Evolutionary conservation across 441 rosid species (phyloP).

Genomic region (Dalechampia spathulata): DNA sequence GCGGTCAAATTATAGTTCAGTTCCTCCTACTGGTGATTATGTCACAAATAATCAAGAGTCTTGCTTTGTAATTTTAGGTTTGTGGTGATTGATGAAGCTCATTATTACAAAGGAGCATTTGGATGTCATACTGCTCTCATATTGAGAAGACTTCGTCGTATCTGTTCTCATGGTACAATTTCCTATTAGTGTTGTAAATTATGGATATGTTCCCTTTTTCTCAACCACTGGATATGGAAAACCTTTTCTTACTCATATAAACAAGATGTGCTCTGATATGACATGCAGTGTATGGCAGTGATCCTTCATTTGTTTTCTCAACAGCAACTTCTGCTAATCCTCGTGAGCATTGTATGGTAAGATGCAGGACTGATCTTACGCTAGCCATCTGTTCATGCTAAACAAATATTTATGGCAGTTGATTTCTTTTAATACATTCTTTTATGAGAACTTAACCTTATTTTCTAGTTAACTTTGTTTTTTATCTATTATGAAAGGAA

Average conservation of each 20-base stretch:
- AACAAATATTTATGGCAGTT: neutral
- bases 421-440: neutral
- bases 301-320: slow-evolving; percentile 80
- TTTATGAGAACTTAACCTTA: too few species aligned
- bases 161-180: slow-evolving; percentile 73
- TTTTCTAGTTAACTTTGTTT: neutral
- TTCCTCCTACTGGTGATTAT: neutral
- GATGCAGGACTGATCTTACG: slow-evolving; percentile 14
- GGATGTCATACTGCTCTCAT: slow-evolving; percentile 96
- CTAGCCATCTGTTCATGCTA: neutral
- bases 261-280: slow-evolving; percentile 14
- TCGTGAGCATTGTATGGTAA: slow-evolving; percentile 89
- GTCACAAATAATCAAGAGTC: neutral
- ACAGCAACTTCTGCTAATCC: slow-evolving; percentile 99
- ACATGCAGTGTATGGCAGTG: slow-evolving; percentile 65
- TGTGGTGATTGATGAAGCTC: slow-evolving; percentile 94
- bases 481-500: neutral
- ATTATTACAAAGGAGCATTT: slow-evolving; percentile 90
- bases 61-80: slow-evolving; percentile 37
- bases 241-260: neutral
- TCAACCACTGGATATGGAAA: slow-evolving; percentile 3
- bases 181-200: too few species aligned
- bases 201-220: too few species aligned
- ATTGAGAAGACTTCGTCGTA: slow-evolving; percentile 83
- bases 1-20: too few species aligned